Conservation (phyloP, 345 rosid genomes). For the Syzygium aromaticum region DNA sequence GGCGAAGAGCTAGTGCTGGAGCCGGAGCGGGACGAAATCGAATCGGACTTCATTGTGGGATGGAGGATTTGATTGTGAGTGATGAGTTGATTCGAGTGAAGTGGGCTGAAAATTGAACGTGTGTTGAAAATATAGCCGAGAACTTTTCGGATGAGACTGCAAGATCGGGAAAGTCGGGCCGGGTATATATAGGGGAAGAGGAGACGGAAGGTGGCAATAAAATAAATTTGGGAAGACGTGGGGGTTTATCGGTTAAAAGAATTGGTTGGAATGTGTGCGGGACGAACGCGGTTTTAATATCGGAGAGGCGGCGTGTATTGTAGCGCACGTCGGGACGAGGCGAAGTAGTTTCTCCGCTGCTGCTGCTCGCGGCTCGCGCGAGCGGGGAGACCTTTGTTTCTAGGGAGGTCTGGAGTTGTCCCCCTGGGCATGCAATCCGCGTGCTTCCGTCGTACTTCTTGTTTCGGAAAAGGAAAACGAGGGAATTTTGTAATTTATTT, state of each 20-base stretch:
- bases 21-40: neutral
- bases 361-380: neutral
- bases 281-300: neutral
- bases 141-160: neutral
- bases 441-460: neutral
- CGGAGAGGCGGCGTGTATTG: rapidly evolving
- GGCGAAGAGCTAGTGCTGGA: slow-evolving; percentile 1
- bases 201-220: neutral
- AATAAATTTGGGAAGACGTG: neutral
- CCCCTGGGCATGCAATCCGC: neutral
- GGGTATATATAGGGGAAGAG: too few relatives aligned
- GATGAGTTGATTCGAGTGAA: neutral
- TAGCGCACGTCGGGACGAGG: neutral
- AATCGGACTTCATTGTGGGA: neutral
- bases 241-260: neutral
- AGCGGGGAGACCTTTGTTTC: rapidly evolving
- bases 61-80: neutral
- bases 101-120: neutral
- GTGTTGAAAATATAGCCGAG: neutral
- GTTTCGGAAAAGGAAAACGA: neutral
- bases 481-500: neutral
- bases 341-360: slow-evolving; percentile 1
- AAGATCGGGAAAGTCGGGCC: rapidly evolving
- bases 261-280: neutral
- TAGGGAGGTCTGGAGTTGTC: neutral